phyloP scores from a whole-genome alignment of 1,284 basidiomycete species.

The Ceratobasidium sp. region DNA sequence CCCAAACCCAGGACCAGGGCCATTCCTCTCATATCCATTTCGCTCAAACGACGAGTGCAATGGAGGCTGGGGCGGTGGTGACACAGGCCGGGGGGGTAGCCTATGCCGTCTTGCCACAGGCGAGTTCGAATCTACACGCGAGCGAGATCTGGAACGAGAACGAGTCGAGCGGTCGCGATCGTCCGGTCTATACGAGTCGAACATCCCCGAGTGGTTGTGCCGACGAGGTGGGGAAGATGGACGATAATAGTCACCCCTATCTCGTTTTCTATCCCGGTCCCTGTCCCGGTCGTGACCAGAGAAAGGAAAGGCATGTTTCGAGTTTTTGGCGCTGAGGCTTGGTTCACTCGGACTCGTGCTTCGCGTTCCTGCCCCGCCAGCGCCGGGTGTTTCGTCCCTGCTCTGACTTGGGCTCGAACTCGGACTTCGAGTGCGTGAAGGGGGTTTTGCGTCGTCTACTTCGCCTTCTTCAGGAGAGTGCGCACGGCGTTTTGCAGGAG shows the following conservation, averaged over 20 bases:
- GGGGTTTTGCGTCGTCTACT: conserved; percentile 62
- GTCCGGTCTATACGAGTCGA: not conserved
- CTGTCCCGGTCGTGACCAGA: not conserved
- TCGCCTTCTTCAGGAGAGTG: conserved; percentile 82
- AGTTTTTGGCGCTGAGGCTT: not conserved
- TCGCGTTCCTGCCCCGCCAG: not conserved
- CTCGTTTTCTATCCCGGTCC: not conserved
- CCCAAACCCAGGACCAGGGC: not conserved
- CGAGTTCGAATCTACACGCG: not conserved
- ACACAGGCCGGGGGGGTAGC: conserved; percentile 11
- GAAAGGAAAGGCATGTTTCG: conserved; percentile 18
- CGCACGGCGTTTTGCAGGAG: conserved; percentile 66
- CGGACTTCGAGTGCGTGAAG: not conserved
- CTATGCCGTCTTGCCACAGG: conserved; percentile 16
- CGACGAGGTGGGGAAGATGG: not conserved
- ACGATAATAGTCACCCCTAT: conserved; percentile 10
- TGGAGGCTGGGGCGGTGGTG: conserved; percentile 7
- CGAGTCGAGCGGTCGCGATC: not conserved
- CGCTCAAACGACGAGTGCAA: not conserved
- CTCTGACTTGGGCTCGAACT: not conserved
- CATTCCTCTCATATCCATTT: conserved; percentile 2
- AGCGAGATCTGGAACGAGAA: conserved; percentile 4
- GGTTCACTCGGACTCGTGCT: conserved; percentile 1
- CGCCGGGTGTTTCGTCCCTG: not conserved
- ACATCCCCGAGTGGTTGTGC: not conserved